A percentile compares a stretch with the other conserved stretches of the same genome.
Evolutionary conservation across 805 yeast species (phyloP).

Genomic region (Priceomyces castillae): DNA sequence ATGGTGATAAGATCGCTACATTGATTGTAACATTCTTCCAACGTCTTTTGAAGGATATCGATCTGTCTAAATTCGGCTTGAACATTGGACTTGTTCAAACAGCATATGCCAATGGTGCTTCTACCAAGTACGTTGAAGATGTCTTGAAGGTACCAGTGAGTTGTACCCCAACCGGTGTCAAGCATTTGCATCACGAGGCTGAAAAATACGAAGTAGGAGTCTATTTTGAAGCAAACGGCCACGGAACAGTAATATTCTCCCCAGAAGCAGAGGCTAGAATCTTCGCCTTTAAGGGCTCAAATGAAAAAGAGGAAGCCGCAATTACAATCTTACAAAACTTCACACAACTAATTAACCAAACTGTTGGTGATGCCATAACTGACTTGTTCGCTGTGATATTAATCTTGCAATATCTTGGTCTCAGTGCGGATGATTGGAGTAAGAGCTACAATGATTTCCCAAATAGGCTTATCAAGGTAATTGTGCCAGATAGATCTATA

Average conservation of each 20-base stretch:
- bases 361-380: constrained; percentile 98
- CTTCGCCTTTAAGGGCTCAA: constrained; percentile 30
- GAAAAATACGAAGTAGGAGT: constrained; percentile 83
- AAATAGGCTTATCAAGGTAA: constrained; percentile 74
- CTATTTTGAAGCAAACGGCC: constrained; percentile 99
- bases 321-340: constrained; percentile 56
- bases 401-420: constrained; percentile 53
- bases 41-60: constrained; percentile 46
- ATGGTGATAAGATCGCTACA: constrained; percentile 93
- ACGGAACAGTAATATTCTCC: constrained; percentile 89
- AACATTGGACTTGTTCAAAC: constrained; percentile 89
- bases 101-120: constrained; percentile 95
- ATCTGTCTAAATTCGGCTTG: constrained; percentile 43
- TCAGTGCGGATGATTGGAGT: constrained; percentile 74
- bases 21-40: constrained; percentile 69
- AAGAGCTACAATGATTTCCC: constrained; percentile 79
- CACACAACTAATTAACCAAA: constrained; percentile 80
- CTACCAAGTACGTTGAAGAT: constrained; percentile 67
- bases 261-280: constrained; percentile 41
- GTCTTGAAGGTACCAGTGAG: constrained; percentile 70
- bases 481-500: constrained; percentile 74
- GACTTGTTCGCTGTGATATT: constrained; percentile 78
- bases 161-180: constrained; percentile 94
- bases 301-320: constrained; percentile 47
- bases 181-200: constrained; percentile 93